Evolutionary conservation across 2,329 filamentous ascomycete species (phyloP), one percentile per base, ranked within the genome.

Genomic region (Diaporthe vexans): DNA sequence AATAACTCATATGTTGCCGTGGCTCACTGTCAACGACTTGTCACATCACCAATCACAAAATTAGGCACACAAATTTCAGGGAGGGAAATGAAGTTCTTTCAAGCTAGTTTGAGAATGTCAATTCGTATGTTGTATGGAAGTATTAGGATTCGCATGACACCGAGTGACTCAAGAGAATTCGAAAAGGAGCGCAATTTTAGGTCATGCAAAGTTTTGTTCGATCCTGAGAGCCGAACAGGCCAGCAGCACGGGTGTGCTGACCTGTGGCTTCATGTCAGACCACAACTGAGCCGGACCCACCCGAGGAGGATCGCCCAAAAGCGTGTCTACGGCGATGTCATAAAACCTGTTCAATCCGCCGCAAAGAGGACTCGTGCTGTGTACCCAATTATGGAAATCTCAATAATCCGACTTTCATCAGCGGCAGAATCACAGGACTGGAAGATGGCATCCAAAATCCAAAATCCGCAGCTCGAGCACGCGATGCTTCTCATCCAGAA

Each of bases 211-310:
- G 48, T 4, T 48, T 68, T 67, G 63, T 54, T 29, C 48, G 63
- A 68, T 54, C n/a, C 21, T 40, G 7, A 40, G 33, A n/a, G 33
- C 48, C 4, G n/a, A 68, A 68, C 63, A 68, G 46, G 63, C 63
- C 21, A 68, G 48, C 7, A 6, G 40, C 17, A 17, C 17, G 40
- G 2, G 15, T 68, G 63, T 51, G 57, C 70, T 63, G 70, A 63
- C 57, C 70, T 63, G 70, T 72, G 70, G 70, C 70, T 63, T 72
- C 57, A 72, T 72, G 46, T 72, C 70, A 72, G 57, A 46, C 70
- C 70, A 72, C 57, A 29, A 40, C 21, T 54, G 17, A 54, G 33
- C 70, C 70, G 70, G 70, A 56, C 48, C 70, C 70, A 54, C 35
- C 70, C 70, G 70, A 43, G 33, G 6, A 43, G 35, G 57, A 40